Conservation (phyloP, 2,329 filamentous ascomycete species). For the Paramyrothecium roridum region DNA sequence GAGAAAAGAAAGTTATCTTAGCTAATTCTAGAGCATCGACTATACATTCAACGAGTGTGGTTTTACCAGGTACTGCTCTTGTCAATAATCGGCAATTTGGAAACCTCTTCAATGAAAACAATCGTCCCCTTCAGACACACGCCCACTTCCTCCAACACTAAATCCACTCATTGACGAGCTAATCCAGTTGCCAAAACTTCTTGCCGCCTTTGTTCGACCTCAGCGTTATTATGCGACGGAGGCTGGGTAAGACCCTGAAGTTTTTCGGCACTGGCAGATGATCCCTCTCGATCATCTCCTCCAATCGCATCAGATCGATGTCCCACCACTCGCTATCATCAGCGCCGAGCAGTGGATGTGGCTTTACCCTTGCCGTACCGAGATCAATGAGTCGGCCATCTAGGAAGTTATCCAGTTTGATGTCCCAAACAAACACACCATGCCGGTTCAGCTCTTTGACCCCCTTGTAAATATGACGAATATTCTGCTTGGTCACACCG, state of each 20-base stretch:
- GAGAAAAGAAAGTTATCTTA: too few species aligned
- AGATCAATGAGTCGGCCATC: slow-evolving; percentile 11
- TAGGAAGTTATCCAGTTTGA: slow-evolving; percentile 9
- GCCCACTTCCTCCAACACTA: too few species aligned
- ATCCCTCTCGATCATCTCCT: slow-evolving; percentile 11
- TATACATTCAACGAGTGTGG: too few species aligned
- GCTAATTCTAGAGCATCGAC: too few species aligned
- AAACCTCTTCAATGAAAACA: too few species aligned
- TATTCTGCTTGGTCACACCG: slow-evolving; percentile 2
- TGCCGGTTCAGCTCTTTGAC: slow-evolving; percentile 6
- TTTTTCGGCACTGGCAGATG: slow-evolving; percentile 2
- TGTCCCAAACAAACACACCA: slow-evolving; percentile 10
- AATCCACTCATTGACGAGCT: too few species aligned
- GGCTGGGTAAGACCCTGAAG: background rate
- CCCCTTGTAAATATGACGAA: background rate
- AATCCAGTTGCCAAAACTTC: too few species aligned
- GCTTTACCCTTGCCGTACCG: slow-evolving; percentile 12
- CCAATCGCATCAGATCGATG: slow-evolving; percentile 8
- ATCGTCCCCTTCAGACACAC: too few species aligned
- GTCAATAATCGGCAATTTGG: too few species aligned
- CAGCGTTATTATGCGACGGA: too few species aligned
- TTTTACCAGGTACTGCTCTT: too few species aligned
- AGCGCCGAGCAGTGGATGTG: slow-evolving; percentile 8
- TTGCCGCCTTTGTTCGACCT: too few species aligned
- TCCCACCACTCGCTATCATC: slow-evolving; percentile 1